A percentile compares a stretch with the other conserved stretches of the same genome.
Conservation (phyloP, 2,329 filamentous ascomycete genomes). For the Pseudopithomyces maydicus region DNA sequence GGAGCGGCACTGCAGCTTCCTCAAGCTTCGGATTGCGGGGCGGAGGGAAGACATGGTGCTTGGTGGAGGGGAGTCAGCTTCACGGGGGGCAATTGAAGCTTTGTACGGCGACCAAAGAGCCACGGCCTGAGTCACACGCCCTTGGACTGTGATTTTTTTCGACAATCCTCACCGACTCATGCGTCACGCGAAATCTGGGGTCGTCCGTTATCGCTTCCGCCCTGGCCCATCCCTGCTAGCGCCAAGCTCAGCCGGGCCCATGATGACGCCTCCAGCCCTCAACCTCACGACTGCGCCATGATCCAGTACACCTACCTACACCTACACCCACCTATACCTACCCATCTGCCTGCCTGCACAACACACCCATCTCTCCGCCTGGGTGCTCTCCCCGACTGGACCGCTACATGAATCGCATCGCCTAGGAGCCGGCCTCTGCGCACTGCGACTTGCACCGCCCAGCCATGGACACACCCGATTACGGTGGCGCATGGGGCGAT, state of each 20-base stretch:
- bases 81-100: conserved; percentile 12
- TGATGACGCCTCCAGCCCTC: no score
- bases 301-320: neutral
- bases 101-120: conserved; percentile 10
- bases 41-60: conserved; percentile 40
- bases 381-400: neutral
- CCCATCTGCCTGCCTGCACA: neutral
- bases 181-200: conserved; percentile 18
- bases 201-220: conserved; percentile 9
- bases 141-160: conserved; percentile 11
- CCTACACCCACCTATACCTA: no score
- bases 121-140: conserved; percentile 26
- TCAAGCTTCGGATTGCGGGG: conserved; percentile 36
- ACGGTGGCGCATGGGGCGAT: conserved; percentile 36
- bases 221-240: conserved; percentile 15
- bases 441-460: conserved; percentile 7
- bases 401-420: conserved; percentile 15
- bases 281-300: no score
- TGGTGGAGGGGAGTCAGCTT: conserved; percentile 7
- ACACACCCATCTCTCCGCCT: neutral
- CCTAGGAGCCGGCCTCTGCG: conserved; percentile 5
- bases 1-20: conserved; percentile 32
- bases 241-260: neutral
- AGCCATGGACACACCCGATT: conserved; percentile 40
- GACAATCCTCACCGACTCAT: conserved; percentile 3